These are phyloP conservation scores for Sequoiadendron giganteum DNA, from an alignment of 75 land plant species.

Conservation along the genomic window DNA sequence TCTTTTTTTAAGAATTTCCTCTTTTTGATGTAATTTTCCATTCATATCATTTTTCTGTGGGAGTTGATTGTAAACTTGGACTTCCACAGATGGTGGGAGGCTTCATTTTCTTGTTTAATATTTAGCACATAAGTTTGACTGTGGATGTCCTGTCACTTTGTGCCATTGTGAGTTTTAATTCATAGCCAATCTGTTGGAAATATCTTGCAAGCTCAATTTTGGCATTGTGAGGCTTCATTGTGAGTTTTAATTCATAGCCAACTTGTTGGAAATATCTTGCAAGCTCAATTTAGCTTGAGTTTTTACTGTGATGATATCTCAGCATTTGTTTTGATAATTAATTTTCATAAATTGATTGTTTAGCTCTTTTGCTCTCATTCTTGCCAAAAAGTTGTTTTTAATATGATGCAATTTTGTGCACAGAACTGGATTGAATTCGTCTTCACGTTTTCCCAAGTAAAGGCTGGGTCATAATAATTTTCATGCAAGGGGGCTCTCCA, in stretches of 20 bases:
- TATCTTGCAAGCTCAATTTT: too few relatives aligned
- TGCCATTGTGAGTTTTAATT: neutral
- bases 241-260: neutral
- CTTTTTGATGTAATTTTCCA: neutral
- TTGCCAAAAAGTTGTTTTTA: too few relatives aligned
- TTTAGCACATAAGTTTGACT: neutral
- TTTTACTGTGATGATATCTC: neutral
- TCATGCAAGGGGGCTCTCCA: constrained; percentile 14
- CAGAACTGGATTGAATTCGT: constrained; percentile 1
- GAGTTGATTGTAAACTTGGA: neutral
- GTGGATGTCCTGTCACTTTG: neutral
- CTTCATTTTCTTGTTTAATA: neutral
- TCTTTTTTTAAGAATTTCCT: neutral
- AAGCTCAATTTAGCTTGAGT: neutral
- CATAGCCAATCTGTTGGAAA: neutral
- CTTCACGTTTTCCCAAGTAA: neutral
- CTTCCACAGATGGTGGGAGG: neutral
- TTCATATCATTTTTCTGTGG: neutral
- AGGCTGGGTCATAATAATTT: constrained; percentile 6
- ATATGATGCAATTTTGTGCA: neutral
- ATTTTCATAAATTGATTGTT: neutral
- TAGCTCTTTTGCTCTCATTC: neutral
- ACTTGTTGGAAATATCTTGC: neutral
- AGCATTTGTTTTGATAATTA: neutral
- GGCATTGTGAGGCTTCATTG: too few relatives aligned